Evolutionary conservation across 2,329 filamentous ascomycete genomes (phyloP).

Genomic region (Colletotrichum sp.): DNA sequence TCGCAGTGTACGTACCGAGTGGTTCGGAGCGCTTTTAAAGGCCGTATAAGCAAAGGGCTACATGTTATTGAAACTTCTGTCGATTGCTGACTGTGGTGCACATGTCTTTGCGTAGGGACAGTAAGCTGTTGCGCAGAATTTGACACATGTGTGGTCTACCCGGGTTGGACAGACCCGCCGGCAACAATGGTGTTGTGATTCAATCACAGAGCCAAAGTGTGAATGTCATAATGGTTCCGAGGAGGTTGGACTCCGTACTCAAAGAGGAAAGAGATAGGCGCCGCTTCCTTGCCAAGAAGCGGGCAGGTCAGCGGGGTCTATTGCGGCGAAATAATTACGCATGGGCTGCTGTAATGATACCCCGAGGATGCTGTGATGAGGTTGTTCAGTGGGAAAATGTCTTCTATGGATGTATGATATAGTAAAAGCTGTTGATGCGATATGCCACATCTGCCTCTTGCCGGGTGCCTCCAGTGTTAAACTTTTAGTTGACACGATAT

Average conservation of each 20-base stretch:
- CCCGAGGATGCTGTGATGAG: not conserved
- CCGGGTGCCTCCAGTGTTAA: not conserved
- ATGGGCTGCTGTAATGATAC: not conserved
- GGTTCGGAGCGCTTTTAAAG: not conserved
- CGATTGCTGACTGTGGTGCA: no score
- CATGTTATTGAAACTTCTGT: no score
- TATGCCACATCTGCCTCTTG: not conserved
- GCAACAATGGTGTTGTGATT: not conserved
- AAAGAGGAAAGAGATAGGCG: conserved; percentile 28
- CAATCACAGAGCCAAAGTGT: rapidly evolving
- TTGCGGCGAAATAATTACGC: not conserved
- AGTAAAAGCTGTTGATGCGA: not conserved
- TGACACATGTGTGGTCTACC: not conserved
- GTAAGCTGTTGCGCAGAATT: not conserved
- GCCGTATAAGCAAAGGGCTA: conserved; percentile 55
- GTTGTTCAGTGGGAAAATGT: not conserved
- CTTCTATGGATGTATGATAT: not conserved
- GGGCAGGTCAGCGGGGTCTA: not conserved
- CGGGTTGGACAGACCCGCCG: not conserved
- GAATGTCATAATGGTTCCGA: rapidly evolving
- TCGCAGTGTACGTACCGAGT: no score
- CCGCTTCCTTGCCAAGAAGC: not conserved
- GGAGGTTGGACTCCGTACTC: not conserved
- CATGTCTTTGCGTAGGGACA: not conserved
- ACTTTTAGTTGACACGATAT: not conserved